These are phyloP conservation scores for Fusarium newnesense DNA, from an alignment of 2,329 filamentous ascomycete genomes.

Conservation along the genomic window DNA sequence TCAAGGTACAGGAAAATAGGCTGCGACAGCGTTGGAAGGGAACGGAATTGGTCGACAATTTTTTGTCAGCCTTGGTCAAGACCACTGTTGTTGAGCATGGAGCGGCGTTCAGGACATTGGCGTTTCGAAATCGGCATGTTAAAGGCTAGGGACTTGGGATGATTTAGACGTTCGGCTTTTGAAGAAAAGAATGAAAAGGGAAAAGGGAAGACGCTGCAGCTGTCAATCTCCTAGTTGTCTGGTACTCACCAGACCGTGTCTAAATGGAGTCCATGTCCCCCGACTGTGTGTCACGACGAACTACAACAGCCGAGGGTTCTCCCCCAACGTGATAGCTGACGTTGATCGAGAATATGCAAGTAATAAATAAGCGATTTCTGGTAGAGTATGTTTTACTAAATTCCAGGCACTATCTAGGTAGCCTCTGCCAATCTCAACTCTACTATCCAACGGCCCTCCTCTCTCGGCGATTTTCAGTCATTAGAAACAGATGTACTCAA, in stretches of 20 bases:
- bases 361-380: slow-evolving; percentile 2
- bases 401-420: not conserved
- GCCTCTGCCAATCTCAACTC: not conserved
- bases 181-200: slow-evolving; percentile 34
- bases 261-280: slow-evolving; percentile 38
- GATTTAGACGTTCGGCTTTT: slow-evolving; percentile 28
- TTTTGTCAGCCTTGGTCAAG: slow-evolving; percentile 14
- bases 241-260: slow-evolving; percentile 26
- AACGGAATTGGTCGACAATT: slow-evolving; percentile 8
- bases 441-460: not conserved
- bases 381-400: not conserved
- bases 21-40: slow-evolving; percentile 8
- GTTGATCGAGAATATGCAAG: slow-evolving; percentile 32
- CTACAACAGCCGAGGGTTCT: not conserved
- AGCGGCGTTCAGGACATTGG: slow-evolving; percentile 47
- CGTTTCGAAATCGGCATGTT: slow-evolving; percentile 43
- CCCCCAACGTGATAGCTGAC: slow-evolving; percentile 31
- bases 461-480: not conserved
- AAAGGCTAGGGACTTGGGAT: slow-evolving; percentile 34
- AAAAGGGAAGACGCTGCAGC: slow-evolving; percentile 32
- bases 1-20: slow-evolving; percentile 42
- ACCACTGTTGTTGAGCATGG: slow-evolving; percentile 36
- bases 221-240: slow-evolving; percentile 27
- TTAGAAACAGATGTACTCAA: not conserved
- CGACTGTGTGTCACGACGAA: slow-evolving; percentile 5